Evolutionary conservation across 139 green algal genomes (phyloP).

Genomic region (Raphidocelis subcapitata): DNA sequence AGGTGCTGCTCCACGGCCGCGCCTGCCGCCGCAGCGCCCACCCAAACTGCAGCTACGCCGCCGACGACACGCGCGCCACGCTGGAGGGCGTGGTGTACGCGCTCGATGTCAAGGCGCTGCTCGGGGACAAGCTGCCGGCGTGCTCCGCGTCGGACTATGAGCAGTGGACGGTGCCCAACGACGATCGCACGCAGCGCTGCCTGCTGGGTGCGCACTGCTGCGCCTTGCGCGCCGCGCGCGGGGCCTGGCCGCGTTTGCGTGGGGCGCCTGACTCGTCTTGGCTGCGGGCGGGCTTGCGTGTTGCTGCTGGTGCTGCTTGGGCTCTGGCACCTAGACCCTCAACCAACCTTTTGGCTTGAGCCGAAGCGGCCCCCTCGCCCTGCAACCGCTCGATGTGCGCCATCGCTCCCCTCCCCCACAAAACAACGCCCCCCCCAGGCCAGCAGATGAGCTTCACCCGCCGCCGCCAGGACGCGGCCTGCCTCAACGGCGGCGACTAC

Average conservation of each 20-base stretch:
- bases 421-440: slow-evolving; percentile 20
- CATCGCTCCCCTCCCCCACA: not conserved
- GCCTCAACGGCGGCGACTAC: slow-evolving; percentile 68
- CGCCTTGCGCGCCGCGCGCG: no score
- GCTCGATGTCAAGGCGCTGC: slow-evolving; percentile 52
- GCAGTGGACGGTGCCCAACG: slow-evolving; percentile 35
- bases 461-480: slow-evolving; percentile 47
- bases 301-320: no score
- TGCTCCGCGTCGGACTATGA: slow-evolving; percentile 45
- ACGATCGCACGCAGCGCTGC: slow-evolving; percentile 24
- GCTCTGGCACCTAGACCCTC: no score
- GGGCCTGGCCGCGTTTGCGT: no score
- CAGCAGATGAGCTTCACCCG: slow-evolving; percentile 39
- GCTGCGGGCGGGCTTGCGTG: no score
- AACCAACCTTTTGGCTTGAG: no score
- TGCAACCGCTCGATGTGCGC: no score
- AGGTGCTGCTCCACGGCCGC: slow-evolving; percentile 86
- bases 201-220: slow-evolving; percentile 34
- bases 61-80: no score
- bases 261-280: no score
- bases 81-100: slow-evolving; percentile 68
- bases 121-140: slow-evolving; percentile 29
- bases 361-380: no score
- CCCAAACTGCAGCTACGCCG: slow-evolving; percentile 48
- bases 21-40: slow-evolving; percentile 56